These are phyloP conservation scores for Penstemon eatonii DNA, from an alignment of 257 asterid genomes.

Conservation along the genomic window DNA sequence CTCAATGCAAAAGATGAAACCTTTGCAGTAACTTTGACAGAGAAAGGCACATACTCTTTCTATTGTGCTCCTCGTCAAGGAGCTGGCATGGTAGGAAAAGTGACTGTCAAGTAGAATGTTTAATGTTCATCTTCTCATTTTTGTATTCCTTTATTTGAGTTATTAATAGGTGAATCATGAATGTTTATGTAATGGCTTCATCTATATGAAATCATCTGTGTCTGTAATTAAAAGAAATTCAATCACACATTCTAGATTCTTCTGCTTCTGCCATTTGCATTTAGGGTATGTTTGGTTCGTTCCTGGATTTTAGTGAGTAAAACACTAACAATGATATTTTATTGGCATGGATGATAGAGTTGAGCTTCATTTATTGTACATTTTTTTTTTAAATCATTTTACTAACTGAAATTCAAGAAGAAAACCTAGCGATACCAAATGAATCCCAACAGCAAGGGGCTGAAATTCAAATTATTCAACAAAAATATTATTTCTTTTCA, in stretches of 20 bases:
- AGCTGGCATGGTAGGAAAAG: constrained; percentile 82
- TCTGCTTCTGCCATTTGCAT: background rate
- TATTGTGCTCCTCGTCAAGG: constrained; percentile 56
- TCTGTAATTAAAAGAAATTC: background rate
- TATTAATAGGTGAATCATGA: background rate
- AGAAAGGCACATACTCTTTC: constrained; percentile 80
- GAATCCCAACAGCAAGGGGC: background rate
- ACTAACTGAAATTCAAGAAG: too few species aligned
- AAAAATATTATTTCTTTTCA: constrained; percentile 5
- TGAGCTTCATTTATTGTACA: too few species aligned
- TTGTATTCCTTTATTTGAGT: background rate
- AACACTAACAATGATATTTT: too few species aligned
- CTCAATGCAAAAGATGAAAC: constrained; percentile 73
- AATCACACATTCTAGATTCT: too few species aligned
- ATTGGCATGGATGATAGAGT: too few species aligned
- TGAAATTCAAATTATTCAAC: background rate
- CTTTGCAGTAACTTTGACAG: constrained; percentile 61
- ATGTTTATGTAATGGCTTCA: background rate
- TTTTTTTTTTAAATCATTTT: too few species aligned
- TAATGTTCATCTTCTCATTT: background rate
- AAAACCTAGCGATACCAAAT: background rate
- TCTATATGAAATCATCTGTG: constrained; percentile 23
- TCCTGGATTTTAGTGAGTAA: too few species aligned
- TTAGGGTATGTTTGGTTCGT: too few species aligned
- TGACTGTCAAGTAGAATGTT: constrained; percentile 55